Evolutionary conservation across 2,329 filamentous ascomycete genomes (phyloP).

Genomic region (Epichloe baconii): DNA sequence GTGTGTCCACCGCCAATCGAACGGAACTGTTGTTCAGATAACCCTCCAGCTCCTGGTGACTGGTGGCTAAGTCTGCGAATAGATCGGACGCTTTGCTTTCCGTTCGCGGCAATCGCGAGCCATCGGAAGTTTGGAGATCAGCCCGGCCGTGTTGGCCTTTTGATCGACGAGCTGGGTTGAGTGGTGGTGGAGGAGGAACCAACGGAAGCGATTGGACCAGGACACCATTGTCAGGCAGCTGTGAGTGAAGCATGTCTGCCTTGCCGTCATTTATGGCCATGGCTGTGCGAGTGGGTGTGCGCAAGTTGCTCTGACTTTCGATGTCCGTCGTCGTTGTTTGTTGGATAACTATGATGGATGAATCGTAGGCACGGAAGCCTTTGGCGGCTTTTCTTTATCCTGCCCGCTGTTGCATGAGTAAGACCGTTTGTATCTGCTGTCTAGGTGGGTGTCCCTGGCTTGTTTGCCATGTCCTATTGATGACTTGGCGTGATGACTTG

Average conservation of each 20-base stretch:
- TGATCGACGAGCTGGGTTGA: constrained; percentile 3
- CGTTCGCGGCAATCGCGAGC: not conserved
- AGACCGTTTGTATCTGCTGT: not conserved
- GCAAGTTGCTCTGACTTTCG: not conserved
- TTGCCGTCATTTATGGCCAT: not conserved
- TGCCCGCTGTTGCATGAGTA: not conserved
- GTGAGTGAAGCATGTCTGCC: not conserved
- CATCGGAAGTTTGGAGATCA: not conserved
- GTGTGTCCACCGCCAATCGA: not conserved
- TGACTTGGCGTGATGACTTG: not conserved
- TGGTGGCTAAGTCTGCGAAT: constrained; percentile 7
- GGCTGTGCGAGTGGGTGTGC: not conserved
- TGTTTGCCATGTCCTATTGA: not conserved
- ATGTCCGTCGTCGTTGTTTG: not conserved
- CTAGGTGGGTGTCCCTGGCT: not conserved
- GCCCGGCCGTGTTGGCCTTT: not conserved
- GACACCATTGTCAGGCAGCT: constrained; percentile 1
- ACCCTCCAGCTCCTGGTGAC: constrained; percentile 7
- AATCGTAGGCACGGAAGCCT: not conserved
- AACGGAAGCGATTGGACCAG: not conserved
- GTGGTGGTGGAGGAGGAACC: constrained; percentile 2
- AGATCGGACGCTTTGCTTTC: constrained; percentile 7
- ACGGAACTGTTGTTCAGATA: constrained; percentile 4
- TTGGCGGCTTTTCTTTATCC: not conserved
- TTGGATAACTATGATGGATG: not conserved